phyloP scores from a whole-genome alignment of 768 basidiomycete species.

The Coprinopsis marcescibilis region DNA sequence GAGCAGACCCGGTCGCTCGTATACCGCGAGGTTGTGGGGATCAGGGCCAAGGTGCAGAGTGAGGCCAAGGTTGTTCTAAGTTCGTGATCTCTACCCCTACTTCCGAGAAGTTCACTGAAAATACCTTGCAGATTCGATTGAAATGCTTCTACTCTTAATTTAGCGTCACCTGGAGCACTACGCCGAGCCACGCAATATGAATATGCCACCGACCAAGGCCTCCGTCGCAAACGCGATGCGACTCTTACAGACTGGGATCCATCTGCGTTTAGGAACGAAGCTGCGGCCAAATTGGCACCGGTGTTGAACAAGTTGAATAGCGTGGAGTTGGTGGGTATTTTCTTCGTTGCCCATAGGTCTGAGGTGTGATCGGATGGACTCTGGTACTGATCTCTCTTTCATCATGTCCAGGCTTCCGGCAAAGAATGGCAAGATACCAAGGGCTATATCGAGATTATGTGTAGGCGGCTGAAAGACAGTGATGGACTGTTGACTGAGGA shows the following conservation, averaged over 20 bases:
- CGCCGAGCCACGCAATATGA: constrained; percentile 31
- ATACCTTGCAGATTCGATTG: constrained; percentile 48
- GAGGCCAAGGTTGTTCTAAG: constrained; percentile 54
- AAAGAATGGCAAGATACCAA: constrained; percentile 58
- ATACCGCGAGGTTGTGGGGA: constrained; percentile 51
- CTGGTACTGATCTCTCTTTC: constrained; percentile 7
- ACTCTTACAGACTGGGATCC: constrained; percentile 49
- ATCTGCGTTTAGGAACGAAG: constrained; percentile 53
- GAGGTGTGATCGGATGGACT: background rate
- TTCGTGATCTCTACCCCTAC: constrained; percentile 24
- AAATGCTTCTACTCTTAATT: constrained; percentile 73
- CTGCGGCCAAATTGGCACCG: constrained; percentile 48
- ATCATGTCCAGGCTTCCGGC: constrained; percentile 18
- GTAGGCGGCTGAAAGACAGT: constrained; percentile 59
- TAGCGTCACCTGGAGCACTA: constrained; percentile 80
- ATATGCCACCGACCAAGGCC: constrained; percentile 27
- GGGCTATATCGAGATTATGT: constrained; percentile 74
- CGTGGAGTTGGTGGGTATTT: constrained; percentile 34
- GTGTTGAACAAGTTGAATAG: constrained; percentile 47
- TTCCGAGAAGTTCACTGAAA: background rate
- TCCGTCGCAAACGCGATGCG: constrained; percentile 48
- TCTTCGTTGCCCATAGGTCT: background rate
- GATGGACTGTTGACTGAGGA: constrained; percentile 46
- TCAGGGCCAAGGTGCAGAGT: constrained; percentile 31
- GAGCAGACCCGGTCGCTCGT: constrained; percentile 64